phyloP scores from a whole-genome alignment of 2,329 filamentous ascomycete species.

The Botrytis fabae region DNA sequence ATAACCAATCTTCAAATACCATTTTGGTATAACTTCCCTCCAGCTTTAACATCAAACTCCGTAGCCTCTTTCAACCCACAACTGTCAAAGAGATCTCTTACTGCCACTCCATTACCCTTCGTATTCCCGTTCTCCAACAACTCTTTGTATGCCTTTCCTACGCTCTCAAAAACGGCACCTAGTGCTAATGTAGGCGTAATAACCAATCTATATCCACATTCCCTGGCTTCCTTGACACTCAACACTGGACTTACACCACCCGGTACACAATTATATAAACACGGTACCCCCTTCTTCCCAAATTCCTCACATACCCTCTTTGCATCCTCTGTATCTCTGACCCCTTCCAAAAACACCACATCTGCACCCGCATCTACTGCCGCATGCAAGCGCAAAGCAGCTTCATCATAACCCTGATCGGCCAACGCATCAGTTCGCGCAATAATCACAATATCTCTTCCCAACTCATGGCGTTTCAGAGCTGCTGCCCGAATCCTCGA shows the following conservation, averaged over 20 bases:
- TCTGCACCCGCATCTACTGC: constrained; percentile 59
- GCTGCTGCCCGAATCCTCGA: constrained; percentile 56
- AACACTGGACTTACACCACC: constrained; percentile 56
- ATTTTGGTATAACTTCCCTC: neutral
- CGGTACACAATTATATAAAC: constrained; percentile 59
- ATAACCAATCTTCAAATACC: neutral
- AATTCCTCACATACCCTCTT: neutral
- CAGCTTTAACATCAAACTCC: constrained; percentile 1
- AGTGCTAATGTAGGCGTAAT: constrained; percentile 50
- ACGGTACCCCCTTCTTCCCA: constrained; percentile 47
- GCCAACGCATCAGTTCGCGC: constrained; percentile 64
- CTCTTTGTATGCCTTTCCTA: neutral
- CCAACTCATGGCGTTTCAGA: constrained; percentile 49
- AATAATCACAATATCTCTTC: constrained; percentile 58
- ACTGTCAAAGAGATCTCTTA: constrained; percentile 7
- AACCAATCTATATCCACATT: constrained; percentile 58
- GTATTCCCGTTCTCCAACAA: constrained; percentile 1
- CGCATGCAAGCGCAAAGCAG: constrained; percentile 50
- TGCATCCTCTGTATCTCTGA: constrained; percentile 53
- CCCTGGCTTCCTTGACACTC: constrained; percentile 51
- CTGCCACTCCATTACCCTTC: neutral
- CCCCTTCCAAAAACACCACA: constrained; percentile 60
- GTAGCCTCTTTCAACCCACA: constrained; percentile 12
- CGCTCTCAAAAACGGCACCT: constrained; percentile 1
- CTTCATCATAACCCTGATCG: constrained; percentile 56